phyloP scores from a whole-genome alignment of 2,329 filamentous ascomycete species.

The Sphaerulina populicola region DNA sequence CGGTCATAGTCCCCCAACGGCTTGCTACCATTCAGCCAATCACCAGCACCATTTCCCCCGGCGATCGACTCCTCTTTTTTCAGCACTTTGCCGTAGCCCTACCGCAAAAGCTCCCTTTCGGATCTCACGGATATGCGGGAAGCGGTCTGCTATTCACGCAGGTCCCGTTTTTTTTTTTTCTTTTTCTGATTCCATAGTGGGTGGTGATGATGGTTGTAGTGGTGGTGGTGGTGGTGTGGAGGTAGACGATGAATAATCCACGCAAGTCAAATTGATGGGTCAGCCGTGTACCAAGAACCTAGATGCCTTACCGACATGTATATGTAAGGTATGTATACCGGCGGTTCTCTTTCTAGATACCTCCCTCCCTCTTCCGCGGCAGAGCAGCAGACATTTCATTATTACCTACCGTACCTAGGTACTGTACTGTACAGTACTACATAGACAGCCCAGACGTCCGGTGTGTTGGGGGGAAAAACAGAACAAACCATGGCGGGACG shows the following conservation, averaged over 20 bases:
- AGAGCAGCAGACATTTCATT: no score
- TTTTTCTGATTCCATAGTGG: background rate
- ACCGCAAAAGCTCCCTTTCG: background rate
- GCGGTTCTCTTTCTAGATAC: no score
- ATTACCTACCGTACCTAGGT: no score
- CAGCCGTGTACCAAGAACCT: background rate
- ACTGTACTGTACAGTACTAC: no score
- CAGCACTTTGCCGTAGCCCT: background rate
- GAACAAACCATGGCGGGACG: slow-evolving; percentile 1
- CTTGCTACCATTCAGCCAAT: background rate
- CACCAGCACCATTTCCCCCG: background rate
- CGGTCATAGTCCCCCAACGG: background rate
- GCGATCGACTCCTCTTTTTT: background rate
- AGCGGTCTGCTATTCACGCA: background rate
- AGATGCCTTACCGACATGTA: no score
- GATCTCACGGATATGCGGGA: slow-evolving; percentile 3
- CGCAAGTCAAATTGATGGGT: background rate
- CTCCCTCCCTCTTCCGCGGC: no score
- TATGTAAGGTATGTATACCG: no score
- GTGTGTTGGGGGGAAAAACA: background rate
- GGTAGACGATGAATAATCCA: background rate
- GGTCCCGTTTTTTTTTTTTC: background rate
- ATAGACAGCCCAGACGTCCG: background rate
- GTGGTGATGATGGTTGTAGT: background rate
- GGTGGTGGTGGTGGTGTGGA: background rate